phyloP scores from a whole-genome alignment of 1,139 yeast species.

The Geotrichum bryndzae region DNA sequence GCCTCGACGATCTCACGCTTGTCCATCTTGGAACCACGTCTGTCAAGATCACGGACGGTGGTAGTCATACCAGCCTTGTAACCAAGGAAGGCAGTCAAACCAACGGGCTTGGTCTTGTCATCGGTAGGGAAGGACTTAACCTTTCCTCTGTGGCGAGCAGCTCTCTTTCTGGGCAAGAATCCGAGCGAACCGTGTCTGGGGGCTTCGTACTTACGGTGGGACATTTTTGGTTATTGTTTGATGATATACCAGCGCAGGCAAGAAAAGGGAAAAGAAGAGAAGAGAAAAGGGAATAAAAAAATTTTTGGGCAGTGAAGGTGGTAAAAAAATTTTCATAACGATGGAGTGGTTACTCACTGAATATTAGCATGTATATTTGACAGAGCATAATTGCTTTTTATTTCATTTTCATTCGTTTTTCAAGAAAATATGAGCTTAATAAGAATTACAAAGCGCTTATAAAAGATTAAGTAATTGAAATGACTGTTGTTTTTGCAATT shows the following conservation, averaged over 20 bases:
- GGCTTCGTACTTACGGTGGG: constrained; percentile 99
- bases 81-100: constrained; percentile 99
- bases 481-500: neutral
- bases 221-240: constrained; percentile 46
- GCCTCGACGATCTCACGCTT: constrained; percentile 99
- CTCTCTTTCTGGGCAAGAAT: constrained; percentile 99
- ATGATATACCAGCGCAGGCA: constrained; percentile 13
- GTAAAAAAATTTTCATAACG: neutral
- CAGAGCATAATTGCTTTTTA: neutral
- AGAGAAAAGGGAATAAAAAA: neutral
- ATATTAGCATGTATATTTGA: neutral
- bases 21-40: constrained; percentile 99
- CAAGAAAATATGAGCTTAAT: neutral
- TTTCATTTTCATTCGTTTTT: neutral
- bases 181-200: constrained; percentile 99
- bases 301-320: neutral
- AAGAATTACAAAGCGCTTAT: neutral
- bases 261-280: constrained; percentile 3
- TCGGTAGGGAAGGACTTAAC: constrained; percentile 99
- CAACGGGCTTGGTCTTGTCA: constrained; percentile 96
- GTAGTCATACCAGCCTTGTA: constrained; percentile 99
- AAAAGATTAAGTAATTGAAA: neutral
- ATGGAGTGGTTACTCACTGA: neutral
- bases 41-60: constrained; percentile 98
- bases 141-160: constrained; percentile 97